Percentiles rank a stretch among this genome's conserved stretches.
These are phyloP conservation scores for Xanthoconium stramineum DNA, from an alignment of 768 basidiomycete genomes.

Conservation along the genomic window DNA sequence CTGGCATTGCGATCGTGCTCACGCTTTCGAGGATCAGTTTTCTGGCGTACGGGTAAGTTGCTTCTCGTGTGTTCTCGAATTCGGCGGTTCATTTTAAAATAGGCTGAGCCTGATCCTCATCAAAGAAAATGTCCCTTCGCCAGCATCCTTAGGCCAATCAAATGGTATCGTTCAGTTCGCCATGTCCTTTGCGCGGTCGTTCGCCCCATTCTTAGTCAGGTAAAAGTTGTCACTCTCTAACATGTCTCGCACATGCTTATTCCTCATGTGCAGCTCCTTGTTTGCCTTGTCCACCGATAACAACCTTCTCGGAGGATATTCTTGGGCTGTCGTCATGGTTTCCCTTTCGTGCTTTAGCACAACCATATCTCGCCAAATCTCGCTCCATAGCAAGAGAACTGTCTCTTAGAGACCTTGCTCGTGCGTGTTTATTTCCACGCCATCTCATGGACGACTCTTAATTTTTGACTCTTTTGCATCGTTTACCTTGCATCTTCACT, in stretches of 20 bases:
- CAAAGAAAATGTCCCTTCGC: slow-evolving; percentile 50
- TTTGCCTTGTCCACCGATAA: slow-evolving; percentile 53
- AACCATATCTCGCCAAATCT: slow-evolving; percentile 23
- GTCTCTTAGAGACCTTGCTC: no score
- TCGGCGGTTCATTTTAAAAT: neutral
- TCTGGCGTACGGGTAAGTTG: slow-evolving; percentile 53
- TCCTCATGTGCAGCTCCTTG: slow-evolving; percentile 40
- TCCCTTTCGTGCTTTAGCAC: slow-evolving; percentile 38
- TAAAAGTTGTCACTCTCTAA: slow-evolving; percentile 21
- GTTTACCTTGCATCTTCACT: no score
- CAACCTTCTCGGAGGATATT: slow-evolving; percentile 49
- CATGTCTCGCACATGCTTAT: neutral
- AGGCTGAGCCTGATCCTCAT: slow-evolving; percentile 64
- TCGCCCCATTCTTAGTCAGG: slow-evolving; percentile 62
- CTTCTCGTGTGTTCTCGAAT: neutral
- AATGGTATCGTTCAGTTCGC: slow-evolving; percentile 63
- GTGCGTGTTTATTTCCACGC: no score
- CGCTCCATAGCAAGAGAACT: slow-evolving; percentile 22
- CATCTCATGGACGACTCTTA: no score
- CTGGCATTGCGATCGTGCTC: slow-evolving; percentile 46
- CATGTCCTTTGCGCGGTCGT: slow-evolving; percentile 55
- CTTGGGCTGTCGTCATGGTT: slow-evolving; percentile 57
- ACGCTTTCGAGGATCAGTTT: slow-evolving; percentile 41
- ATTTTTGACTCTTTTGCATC: no score
- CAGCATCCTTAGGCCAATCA: slow-evolving; percentile 53